Conservation (phyloP, 805 yeast species). For the Yarrowia yakushimensis region DNA sequence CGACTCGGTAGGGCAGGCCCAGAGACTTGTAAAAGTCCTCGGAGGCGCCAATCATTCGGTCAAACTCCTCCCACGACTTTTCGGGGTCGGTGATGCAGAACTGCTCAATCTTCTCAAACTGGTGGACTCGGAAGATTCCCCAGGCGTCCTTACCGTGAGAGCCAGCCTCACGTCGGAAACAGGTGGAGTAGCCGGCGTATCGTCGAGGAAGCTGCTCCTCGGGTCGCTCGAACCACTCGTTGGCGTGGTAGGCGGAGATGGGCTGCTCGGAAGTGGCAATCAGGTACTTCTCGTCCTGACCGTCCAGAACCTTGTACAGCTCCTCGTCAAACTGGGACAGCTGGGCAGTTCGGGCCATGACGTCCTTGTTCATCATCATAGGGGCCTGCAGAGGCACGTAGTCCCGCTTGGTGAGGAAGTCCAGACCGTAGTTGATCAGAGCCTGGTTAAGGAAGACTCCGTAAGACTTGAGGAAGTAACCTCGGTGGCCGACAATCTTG, state of each 20-base stretch:
- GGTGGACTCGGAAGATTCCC: conserved; percentile 99
- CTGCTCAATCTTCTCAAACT: conserved; percentile 97
- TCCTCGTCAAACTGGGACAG: conserved; percentile 97
- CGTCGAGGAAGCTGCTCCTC: conserved; percentile 93
- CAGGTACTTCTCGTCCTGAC: conserved; percentile 94
- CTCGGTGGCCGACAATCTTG: conserved; percentile 96
- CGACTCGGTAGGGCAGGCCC: conserved; percentile 93
- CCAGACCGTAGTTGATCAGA: conserved; percentile 90
- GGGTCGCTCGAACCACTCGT: conserved; percentile 98
- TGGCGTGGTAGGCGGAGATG: conserved; percentile 93
- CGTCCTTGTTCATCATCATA: conserved; percentile 99
- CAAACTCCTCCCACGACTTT: conserved; percentile 96
- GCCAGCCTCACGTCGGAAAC: conserved; percentile 99
- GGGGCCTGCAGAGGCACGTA: conserved; percentile 96
- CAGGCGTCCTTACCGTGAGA: conserved; percentile 99
- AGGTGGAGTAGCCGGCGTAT: conserved; percentile 96
- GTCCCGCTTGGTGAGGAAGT: conserved; percentile 71
- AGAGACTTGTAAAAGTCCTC: conserved; percentile 92
- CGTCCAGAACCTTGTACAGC: conserved; percentile 93
- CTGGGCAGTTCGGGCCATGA: conserved; percentile 99
- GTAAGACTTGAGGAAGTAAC: conserved; percentile 88
- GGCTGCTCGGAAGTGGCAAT: conserved; percentile 99
- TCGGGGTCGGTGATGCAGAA: conserved; percentile 95
- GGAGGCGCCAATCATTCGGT: conserved; percentile 84
- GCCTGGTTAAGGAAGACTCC: conserved; percentile 99